Evolutionary conservation across 1,284 basidiomycete genomes (phyloP), one percentile per base, ranked within the genome.

Genomic region (Ustilago lituana): DNA sequence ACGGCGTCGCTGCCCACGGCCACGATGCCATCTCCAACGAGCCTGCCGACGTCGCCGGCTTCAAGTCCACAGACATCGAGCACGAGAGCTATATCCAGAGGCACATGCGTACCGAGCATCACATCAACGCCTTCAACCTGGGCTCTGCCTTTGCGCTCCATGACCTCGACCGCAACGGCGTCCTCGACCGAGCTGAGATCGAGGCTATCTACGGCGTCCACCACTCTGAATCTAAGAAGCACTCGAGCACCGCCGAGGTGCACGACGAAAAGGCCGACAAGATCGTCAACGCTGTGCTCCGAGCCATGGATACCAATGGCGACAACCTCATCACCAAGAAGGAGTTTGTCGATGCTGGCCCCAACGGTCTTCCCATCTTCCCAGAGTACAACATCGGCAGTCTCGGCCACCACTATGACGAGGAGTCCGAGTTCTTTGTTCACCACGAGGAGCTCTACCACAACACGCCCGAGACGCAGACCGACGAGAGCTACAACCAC

Each of bases 401-500:
- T 40, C 85, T 98, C 37, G 96, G 96, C 31, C 96, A 97, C 83
- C 93, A 96, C 82, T 96, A 96, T 79, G 79, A 82, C 46, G 79
- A 81, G 37, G 80, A 82, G 60, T 82, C 80, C 41, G 80, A 82
- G 54, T 82, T 73, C 69, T 82, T 78, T 54, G 79, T 82, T 23
- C 80, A 82, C 56, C 80, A 82, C 56, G 41, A 79, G 89, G 91
- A 96, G 85, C 85, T 92, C 83, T 96, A 87, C 85, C 95, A 99
- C 84, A 91, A 83, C 56, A 97, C 94, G 20, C 94, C 94, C 0
- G 95, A 98, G 82, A 96, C 94, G 0, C 95, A 98, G 83, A 93
- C 92, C 0, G 94, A 97, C 80, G 93, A 94, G 74, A 87, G 93
- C 0, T 98, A 98, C 84, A 90, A 82, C 60, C 95, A 99, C 83